Conservation (phyloP, 228 moss, liverwort and hornwort genomes). For the Sphagnum fallax region DNA sequence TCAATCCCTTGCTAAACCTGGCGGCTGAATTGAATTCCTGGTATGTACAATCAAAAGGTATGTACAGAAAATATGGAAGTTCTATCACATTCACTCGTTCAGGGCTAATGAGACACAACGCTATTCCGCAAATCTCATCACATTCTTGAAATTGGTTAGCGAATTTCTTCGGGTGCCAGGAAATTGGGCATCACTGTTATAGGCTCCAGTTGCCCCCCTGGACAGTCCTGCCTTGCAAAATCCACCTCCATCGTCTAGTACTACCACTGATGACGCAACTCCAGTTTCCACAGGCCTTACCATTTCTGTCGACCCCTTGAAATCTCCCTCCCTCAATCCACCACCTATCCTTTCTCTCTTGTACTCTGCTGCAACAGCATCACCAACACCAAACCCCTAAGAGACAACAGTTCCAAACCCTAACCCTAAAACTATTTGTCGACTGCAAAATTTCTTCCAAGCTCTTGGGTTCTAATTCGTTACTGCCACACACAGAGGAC, state of each 20-base stretch:
- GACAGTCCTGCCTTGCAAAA: slow-evolving; percentile 90
- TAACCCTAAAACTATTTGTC: no score
- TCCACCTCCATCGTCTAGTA: slow-evolving; percentile 90
- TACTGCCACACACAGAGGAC: no score
- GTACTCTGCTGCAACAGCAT: no score
- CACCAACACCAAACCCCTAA: no score
- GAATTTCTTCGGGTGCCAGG: slow-evolving; percentile 76
- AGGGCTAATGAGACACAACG: slow-evolving; percentile 65
- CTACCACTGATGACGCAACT: slow-evolving; percentile 59
- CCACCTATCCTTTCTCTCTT: no score
- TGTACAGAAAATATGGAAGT: slow-evolving; percentile 77
- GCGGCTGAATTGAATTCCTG: not conserved
- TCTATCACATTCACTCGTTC: slow-evolving; percentile 77
- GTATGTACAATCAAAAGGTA: slow-evolving; percentile 29
- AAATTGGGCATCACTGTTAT: slow-evolving; percentile 78
- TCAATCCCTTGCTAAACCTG: not conserved
- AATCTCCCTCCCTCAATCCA: no score
- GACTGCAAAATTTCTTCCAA: no score
- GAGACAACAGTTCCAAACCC: no score
- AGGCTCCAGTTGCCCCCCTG: slow-evolving; percentile 40
- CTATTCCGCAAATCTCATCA: slow-evolving; percentile 76
- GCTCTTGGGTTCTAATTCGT: no score
- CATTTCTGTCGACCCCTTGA: slow-evolving; percentile 10
- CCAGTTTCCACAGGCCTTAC: slow-evolving; percentile 45
- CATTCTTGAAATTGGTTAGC: slow-evolving; percentile 77